These are phyloP conservation scores for Pseudogymnoascus sp. DNA, from an alignment of 2,329 filamentous ascomycete genomes.

Conservation along the genomic window DNA sequence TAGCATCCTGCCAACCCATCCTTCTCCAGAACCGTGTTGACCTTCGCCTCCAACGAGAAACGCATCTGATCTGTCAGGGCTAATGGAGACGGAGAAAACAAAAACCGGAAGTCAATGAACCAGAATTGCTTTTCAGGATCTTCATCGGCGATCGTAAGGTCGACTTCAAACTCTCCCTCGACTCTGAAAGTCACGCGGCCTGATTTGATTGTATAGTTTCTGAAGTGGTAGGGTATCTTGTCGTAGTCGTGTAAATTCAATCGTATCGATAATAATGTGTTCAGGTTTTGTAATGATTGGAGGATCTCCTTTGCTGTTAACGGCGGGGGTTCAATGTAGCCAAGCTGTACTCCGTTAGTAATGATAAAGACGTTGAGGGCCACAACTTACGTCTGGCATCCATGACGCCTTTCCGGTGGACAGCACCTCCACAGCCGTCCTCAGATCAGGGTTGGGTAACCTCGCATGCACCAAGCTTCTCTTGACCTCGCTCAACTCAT, in stretches of 20 bases:
- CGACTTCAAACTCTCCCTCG: slow-evolving; percentile 80
- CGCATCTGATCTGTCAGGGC: slow-evolving; percentile 57
- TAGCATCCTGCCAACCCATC: slow-evolving; percentile 76
- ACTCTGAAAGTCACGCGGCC: slow-evolving; percentile 89
- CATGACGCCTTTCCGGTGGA: slow-evolving; percentile 69
- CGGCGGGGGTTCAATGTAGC: slow-evolving; percentile 67
- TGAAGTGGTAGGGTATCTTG: slow-evolving; percentile 65
- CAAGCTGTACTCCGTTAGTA: slow-evolving; percentile 44
- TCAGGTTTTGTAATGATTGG: slow-evolving; percentile 70
- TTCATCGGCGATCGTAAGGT: slow-evolving; percentile 84
- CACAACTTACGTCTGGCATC: slow-evolving; percentile 64
- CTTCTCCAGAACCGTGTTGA: slow-evolving; percentile 63
- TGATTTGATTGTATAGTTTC: slow-evolving; percentile 68
- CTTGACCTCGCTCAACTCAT: slow-evolving; percentile 65
- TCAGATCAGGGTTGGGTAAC: slow-evolving; percentile 82
- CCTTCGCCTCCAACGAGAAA: slow-evolving; percentile 57
- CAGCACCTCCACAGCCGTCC: slow-evolving; percentile 79
- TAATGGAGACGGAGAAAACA: slow-evolving; percentile 63
- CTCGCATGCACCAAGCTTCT: slow-evolving; percentile 63
- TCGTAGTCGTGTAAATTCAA: slow-evolving; percentile 81
- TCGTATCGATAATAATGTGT: slow-evolving; percentile 74
- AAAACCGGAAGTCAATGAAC: slow-evolving; percentile 86
- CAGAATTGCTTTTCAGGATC: slow-evolving; percentile 78
- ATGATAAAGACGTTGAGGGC: background rate
- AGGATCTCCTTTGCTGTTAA: slow-evolving; percentile 66